These are phyloP conservation scores for Cardamine chenopodiifolia DNA, from an alignment of 345 rosid species.

Conservation along the genomic window DNA sequence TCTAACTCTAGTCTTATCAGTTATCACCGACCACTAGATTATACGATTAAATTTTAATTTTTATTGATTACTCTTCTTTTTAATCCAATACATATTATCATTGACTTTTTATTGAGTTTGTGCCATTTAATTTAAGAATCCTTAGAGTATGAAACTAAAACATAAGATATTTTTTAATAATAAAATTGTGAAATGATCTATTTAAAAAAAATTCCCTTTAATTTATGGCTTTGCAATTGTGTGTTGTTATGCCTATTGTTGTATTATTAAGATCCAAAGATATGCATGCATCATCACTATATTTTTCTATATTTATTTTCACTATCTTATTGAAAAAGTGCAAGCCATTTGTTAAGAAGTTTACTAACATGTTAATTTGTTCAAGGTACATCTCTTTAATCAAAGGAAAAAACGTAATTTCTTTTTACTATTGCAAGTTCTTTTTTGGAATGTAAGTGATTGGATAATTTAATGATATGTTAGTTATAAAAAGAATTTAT, in stretches of 20 bases:
- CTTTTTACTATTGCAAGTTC: not conserved
- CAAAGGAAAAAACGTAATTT: not conserved
- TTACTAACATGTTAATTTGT: not conserved
- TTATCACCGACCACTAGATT: constrained; percentile 34
- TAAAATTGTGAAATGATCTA: too few relatives aligned
- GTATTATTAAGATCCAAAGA: constrained; percentile 3
- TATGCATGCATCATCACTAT: not conserved
- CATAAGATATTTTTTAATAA: too few relatives aligned
- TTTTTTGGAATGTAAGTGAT: not conserved
- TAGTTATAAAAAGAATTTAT: not conserved
- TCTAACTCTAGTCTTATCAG: not conserved
- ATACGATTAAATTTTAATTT: not conserved
- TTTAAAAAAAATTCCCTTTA: too few relatives aligned
- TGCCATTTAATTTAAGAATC: not conserved
- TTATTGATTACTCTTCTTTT: not conserved
- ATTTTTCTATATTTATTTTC: not conserved
- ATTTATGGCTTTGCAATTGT: not conserved
- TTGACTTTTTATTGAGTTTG: not conserved
- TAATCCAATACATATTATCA: not conserved
- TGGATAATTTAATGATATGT: not conserved
- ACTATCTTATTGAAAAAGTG: not conserved
- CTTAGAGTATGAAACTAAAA: too few relatives aligned
- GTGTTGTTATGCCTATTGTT: constrained; percentile 1
- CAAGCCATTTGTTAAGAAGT: constrained; percentile 17
- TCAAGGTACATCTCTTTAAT: not conserved